Evolutionary conservation across 2,329 filamentous ascomycete genomes (phyloP), one percentile per base, ranked within the genome.

Genomic region (Arthrobotrys pseudoclavata): DNA sequence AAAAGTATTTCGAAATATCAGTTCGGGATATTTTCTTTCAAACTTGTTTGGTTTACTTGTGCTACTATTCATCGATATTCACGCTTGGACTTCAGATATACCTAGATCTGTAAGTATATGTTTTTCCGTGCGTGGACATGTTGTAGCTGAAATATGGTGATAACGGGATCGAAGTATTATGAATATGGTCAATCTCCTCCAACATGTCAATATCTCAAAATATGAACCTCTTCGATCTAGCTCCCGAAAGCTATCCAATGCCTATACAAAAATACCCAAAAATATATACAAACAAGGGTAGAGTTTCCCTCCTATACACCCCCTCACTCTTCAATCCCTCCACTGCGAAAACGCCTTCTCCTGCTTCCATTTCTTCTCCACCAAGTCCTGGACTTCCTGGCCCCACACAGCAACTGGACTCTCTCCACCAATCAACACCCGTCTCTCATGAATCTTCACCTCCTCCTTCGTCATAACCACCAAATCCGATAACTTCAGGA

Each of bases 391-490:
- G 0, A 91, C 89, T 31, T 89, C 88, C 15, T 84, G 82, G 81
- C 91, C 89, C 82, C 97, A 99, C 26, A 97, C 79, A 0, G 95
- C 91, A 79, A 92, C 91, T 0, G 89, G 86, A 7, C 83, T 84
- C 84, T 90, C 92, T 0, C 87, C 88, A 0, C 89, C 92, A 81
- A 89, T 90, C 52, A 98, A 85, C 0, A 98, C 87, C 82, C 93
- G 86, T 83, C 90, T 92, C 83, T 96, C 92, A 83, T 99, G 96
- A 74, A 88, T 87, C 15, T 87, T 85, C 2, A 92, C 92, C 84
- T 97, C 94, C 78, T 97, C 94, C 83, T 94, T 97, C 0, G 94
- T 97, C 92, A 97, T 93, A 81, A 92, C 92, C 0, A 97, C 94
- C 76, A 97, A 83, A 53, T 97, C 91, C 15, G 61, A 52, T 22